A percentile compares a stretch with the other conserved stretches of the same genome.
These are phyloP conservation scores for Botryosphaeria dothidea DNA, from an alignment of 2,329 filamentous ascomycete species.

Conservation along the genomic window DNA sequence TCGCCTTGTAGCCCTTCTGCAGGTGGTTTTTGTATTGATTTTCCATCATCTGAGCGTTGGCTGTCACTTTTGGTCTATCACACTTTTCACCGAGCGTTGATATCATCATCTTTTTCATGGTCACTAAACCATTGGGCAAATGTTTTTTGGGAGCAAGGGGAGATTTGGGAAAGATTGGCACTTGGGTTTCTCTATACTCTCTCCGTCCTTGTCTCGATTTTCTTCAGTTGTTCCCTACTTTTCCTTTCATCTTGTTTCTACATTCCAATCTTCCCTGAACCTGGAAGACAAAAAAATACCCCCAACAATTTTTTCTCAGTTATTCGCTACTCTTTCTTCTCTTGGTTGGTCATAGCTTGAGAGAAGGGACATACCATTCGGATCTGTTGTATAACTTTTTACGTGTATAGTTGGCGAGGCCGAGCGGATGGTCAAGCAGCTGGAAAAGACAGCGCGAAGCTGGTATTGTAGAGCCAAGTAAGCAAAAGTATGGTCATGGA, in stretches of 20 bases:
- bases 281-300: conserved; percentile 10
- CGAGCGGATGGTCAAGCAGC: background rate
- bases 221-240: background rate
- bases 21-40: background rate
- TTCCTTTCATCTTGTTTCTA: background rate
- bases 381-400: background rate
- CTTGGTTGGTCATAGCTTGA: background rate
- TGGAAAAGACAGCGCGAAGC: too few relatives aligned
- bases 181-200: background rate
- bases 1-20: background rate
- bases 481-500: too few relatives aligned
- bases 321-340: background rate
- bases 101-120: background rate
- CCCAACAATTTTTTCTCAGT: background rate
- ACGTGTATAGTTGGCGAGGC: background rate
- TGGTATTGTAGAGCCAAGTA: too few relatives aligned
- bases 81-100: background rate
- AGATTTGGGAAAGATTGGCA: conserved; percentile 7
- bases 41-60: conserved; percentile 1
- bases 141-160: conserved; percentile 6
- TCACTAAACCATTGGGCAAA: background rate
- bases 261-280: background rate
- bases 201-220: background rate
- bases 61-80: background rate
- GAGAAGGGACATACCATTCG: background rate